Percentiles rank a stretch among this genome's conserved stretches.
Evolutionary conservation across 805 yeast species (phyloP).

Genomic region (Brettanomyces naardenensis): DNA sequence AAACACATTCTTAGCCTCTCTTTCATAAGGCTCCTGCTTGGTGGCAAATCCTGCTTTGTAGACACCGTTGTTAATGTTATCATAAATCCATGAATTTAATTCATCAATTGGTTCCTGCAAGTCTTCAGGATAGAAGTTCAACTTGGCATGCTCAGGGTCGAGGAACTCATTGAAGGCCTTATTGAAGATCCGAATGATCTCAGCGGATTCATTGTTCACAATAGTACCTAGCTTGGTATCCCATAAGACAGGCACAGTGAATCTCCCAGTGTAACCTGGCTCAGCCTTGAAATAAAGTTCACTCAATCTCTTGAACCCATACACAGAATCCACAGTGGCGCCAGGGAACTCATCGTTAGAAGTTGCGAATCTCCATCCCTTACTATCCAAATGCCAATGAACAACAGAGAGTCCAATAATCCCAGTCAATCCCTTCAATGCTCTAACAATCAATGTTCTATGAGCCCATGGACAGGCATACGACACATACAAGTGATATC

Average conservation of each 20-base stretch:
- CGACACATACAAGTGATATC: slow-evolving; percentile 85
- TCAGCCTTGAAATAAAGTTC: slow-evolving; percentile 71
- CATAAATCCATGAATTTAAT: slow-evolving; percentile 75
- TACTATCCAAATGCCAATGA: slow-evolving; percentile 80
- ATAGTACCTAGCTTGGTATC: slow-evolving; percentile 76
- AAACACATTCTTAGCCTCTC: slow-evolving; percentile 56
- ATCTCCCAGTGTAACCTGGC: slow-evolving; percentile 71
- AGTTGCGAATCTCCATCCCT: slow-evolving; percentile 80
- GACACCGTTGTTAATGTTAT: slow-evolving; percentile 84
- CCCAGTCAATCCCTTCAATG: slow-evolving; percentile 63
- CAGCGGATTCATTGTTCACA: slow-evolving; percentile 88
- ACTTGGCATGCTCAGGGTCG: slow-evolving; percentile 35
- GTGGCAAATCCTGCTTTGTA: slow-evolving; percentile 90
- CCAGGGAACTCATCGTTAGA: slow-evolving; percentile 26
- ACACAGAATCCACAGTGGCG: slow-evolving; percentile 51
- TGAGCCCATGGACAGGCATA: slow-evolving; percentile 97
- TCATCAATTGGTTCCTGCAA: slow-evolving; percentile 59
- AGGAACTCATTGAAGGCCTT: slow-evolving; percentile 60
- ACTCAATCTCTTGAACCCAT: slow-evolving; percentile 51
- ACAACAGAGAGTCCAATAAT: slow-evolving; percentile 69
- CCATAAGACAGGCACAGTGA: slow-evolving; percentile 92
- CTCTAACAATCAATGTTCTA: slow-evolving; percentile 65
- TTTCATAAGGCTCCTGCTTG: slow-evolving; percentile 72
- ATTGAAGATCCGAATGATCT: slow-evolving; percentile 78
- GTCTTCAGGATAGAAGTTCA: slow-evolving; percentile 57